These are phyloP conservation scores for Sonneratia caseolaris DNA, from an alignment of 345 rosid species.

Conservation along the genomic window DNA sequence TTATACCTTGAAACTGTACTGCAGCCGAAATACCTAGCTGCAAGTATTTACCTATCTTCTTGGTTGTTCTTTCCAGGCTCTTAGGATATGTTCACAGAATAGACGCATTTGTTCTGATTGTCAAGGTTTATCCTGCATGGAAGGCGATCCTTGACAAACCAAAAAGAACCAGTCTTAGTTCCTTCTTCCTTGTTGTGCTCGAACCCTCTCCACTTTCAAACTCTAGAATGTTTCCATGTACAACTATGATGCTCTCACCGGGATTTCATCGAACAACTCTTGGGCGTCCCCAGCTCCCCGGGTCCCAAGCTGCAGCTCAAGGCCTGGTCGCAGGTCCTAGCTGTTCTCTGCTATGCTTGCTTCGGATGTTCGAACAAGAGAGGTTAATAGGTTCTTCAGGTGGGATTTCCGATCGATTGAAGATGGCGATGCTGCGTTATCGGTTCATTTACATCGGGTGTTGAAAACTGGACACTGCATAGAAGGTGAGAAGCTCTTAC, in stretches of 20 bases:
- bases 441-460: not conserved
- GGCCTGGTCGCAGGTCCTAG: conserved; percentile 10
- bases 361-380: too few species aligned
- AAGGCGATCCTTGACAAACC: conserved; percentile 7
- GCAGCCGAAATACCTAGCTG: too few species aligned
- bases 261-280: conserved; percentile 35
- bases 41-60: too few species aligned
- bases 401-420: not conserved
- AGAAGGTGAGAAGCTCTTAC: too few species aligned
- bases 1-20: too few species aligned
- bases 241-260: conserved; percentile 19
- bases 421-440: not conserved
- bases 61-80: too few species aligned
- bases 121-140: not conserved
- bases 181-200: not conserved
- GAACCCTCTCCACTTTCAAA: conserved; percentile 18
- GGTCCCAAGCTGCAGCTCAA: conserved; percentile 15
- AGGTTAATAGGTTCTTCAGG: too few species aligned
- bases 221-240: conserved; percentile 15
- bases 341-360: too few species aligned
- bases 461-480: too few species aligned
- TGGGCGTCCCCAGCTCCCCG: conserved; percentile 22
- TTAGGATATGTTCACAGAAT: too few species aligned
- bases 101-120: too few species aligned
- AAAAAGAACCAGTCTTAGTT: conserved; percentile 4